These are phyloP conservation scores for Pseudogymnoascus sp. DNA, from an alignment of 2,329 filamentous ascomycete species.

Conservation along the genomic window DNA sequence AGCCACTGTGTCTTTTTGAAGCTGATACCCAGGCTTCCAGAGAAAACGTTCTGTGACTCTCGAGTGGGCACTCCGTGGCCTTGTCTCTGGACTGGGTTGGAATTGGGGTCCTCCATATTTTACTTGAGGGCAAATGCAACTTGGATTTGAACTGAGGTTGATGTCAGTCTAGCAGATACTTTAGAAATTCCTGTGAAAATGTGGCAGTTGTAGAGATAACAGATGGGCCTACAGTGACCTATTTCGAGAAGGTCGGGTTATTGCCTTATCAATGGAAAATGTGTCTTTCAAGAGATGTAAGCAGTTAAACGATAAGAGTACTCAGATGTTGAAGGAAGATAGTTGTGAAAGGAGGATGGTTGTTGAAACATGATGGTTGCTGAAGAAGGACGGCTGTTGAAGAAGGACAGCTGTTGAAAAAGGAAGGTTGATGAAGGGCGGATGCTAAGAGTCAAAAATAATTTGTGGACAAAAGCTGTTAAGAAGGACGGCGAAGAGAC, in stretches of 20 bases:
- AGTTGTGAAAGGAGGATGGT: too few species aligned
- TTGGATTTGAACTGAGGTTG: not conserved
- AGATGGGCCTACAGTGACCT: not conserved
- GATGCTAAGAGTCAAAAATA: too few species aligned
- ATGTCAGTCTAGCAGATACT: not conserved
- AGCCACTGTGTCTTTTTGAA: not conserved
- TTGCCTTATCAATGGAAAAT: not conserved
- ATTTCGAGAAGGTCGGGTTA: not conserved
- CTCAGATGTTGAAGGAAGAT: not conserved
- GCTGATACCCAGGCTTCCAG: not conserved
- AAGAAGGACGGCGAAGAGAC: too few species aligned
- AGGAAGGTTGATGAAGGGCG: not conserved
- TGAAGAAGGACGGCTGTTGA: not conserved
- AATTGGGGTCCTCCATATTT: not conserved
- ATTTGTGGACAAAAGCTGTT: too few species aligned
- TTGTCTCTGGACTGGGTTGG: not conserved
- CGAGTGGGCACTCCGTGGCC: not conserved
- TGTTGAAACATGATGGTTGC: too few species aligned
- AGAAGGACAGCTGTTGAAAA: not conserved
- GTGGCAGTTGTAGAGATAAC: not conserved
- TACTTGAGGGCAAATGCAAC: not conserved
- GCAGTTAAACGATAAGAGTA: not conserved
- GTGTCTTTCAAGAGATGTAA: not conserved
- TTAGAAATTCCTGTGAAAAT: not conserved
- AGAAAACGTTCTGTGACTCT: not conserved